Evolutionary conservation across 2,329 filamentous ascomycete genomes (phyloP).

Genomic region (Gyromitra esculenta): DNA sequence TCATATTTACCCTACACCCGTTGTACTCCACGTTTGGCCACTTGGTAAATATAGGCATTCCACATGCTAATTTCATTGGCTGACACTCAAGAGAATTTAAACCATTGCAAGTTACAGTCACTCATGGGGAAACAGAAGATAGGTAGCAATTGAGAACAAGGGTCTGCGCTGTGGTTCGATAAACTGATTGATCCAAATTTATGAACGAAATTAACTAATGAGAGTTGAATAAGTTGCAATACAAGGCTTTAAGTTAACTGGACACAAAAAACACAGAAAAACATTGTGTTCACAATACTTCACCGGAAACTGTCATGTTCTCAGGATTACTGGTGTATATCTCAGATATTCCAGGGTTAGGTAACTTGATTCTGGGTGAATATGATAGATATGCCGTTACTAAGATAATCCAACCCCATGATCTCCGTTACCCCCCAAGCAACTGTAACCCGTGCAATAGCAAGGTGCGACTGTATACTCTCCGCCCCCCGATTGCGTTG

Average conservation of each 20-base stretch:
- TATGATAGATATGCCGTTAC: background rate
- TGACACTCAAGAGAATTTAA: too few relatives aligned
- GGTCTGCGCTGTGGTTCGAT: background rate
- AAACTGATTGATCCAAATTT: background rate
- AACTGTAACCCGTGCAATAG: too few relatives aligned
- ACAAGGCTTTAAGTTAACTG: background rate
- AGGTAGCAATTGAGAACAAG: background rate
- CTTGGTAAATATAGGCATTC: too few relatives aligned
- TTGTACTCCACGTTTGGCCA: too few relatives aligned
- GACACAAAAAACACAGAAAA: background rate
- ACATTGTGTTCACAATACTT: background rate
- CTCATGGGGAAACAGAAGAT: background rate
- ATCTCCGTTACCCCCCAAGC: background rate
- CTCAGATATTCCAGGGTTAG: too few relatives aligned
- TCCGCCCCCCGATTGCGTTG: too few relatives aligned
- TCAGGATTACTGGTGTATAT: background rate
- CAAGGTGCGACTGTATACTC: too few relatives aligned
- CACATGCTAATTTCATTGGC: too few relatives aligned
- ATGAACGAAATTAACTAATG: background rate
- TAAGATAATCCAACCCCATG: background rate
- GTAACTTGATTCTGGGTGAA: background rate
- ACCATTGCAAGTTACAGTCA: background rate
- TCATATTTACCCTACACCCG: too few relatives aligned
- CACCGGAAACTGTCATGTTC: background rate
- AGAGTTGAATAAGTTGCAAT: background rate